These are phyloP conservation scores for Elongisporangium anandrum DNA, from an alignment of 352 stramenopile species.

Conservation along the genomic window DNA sequence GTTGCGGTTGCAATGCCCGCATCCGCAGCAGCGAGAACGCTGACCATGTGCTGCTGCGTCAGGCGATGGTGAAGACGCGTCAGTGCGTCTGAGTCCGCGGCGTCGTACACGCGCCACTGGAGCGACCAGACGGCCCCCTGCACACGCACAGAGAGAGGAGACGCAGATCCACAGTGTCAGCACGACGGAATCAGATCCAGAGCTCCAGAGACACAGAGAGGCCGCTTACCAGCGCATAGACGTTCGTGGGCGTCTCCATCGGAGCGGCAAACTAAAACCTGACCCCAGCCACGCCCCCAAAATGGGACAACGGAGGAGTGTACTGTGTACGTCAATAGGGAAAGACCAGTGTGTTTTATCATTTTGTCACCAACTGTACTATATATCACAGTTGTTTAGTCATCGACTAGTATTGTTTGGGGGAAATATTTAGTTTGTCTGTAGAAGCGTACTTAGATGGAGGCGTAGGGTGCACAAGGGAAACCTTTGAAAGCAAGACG, in stretches of 20 bases:
- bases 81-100: conserved; percentile 12
- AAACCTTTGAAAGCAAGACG: neutral
- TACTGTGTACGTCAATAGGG: neutral
- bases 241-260: conserved; percentile 19
- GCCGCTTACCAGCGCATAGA: conserved; percentile 40
- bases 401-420: no score
- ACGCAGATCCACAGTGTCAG: conserved; percentile 12
- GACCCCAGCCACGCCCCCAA: neutral
- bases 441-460: neutral
- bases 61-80: conserved; percentile 24
- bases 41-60: conserved; percentile 34
- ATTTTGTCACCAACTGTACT: neutral
- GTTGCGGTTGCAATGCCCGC: conserved; percentile 1
- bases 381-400: neutral
- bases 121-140: conserved; percentile 43
- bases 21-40: conserved; percentile 10
- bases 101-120: conserved; percentile 47
- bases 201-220: conserved; percentile 1
- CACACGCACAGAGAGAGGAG: conserved; percentile 2
- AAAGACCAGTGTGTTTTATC: neutral
- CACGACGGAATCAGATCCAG: neutral
- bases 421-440: neutral
- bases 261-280: neutral
- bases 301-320: neutral
- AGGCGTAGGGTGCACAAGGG: neutral